These are phyloP conservation scores for Russula brevipes DNA, from an alignment of 768 basidiomycete genomes.

Conservation along the genomic window DNA sequence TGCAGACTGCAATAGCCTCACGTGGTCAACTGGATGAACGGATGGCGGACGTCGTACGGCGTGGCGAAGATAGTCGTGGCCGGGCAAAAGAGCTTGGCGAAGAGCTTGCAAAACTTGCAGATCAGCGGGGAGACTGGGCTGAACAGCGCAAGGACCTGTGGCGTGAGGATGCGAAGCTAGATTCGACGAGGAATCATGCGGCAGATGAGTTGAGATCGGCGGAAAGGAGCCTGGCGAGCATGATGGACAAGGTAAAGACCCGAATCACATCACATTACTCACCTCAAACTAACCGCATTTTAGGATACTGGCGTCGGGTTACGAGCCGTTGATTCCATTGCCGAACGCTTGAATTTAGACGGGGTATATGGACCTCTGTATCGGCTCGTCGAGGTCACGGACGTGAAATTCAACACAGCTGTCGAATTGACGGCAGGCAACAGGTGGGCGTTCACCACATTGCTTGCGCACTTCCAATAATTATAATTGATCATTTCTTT, in stretches of 20 bases:
- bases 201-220: slow-evolving; percentile 74
- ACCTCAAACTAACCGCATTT: slow-evolving; percentile 6
- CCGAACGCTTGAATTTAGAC: slow-evolving; percentile 62
- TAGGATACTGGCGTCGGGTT: slow-evolving; percentile 91
- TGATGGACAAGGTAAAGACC: slow-evolving; percentile 89
- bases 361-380: slow-evolving; percentile 95
- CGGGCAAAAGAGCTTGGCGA: slow-evolving; percentile 55
- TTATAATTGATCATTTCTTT: neutral
- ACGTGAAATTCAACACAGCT: slow-evolving; percentile 84
- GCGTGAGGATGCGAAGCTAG: slow-evolving; percentile 90
- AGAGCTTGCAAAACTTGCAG: slow-evolving; percentile 55
- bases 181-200: slow-evolving; percentile 69
- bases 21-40: slow-evolving; percentile 54
- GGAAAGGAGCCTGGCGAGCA: slow-evolving; percentile 72
- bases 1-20: slow-evolving; percentile 43
- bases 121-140: slow-evolving; percentile 58
- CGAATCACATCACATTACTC: slow-evolving; percentile 3
- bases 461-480: neutral
- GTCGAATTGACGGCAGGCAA: slow-evolving; percentile 95
- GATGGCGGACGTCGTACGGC: slow-evolving; percentile 50
- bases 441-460: slow-evolving; percentile 48
- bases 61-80: slow-evolving; percentile 60
- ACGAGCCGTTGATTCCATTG: slow-evolving; percentile 78
- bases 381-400: slow-evolving; percentile 85
- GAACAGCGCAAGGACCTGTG: slow-evolving; percentile 90